phyloP scores from a whole-genome alignment of 2,329 filamentous ascomycete species.

The Talaromyces atroroseus region DNA sequence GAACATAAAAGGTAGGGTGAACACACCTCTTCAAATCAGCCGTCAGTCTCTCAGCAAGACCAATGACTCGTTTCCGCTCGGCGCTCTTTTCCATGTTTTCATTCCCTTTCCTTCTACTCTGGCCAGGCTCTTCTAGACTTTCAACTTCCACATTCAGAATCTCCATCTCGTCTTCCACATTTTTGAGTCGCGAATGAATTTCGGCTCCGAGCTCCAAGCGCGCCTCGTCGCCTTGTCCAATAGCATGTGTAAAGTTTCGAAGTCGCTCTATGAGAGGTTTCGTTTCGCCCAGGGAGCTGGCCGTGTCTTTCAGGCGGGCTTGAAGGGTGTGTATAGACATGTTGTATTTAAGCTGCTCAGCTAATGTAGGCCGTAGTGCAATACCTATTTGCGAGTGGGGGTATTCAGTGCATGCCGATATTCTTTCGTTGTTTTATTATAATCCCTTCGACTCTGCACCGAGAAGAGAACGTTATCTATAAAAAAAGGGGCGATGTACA shows the following conservation, averaged over 20 bases:
- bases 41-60: slow-evolving; percentile 60
- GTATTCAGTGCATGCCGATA: no score
- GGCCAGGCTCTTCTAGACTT: slow-evolving; percentile 51
- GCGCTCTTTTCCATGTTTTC: slow-evolving; percentile 52
- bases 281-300: slow-evolving; percentile 49
- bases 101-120: slow-evolving; percentile 29
- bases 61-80: slow-evolving; percentile 60
- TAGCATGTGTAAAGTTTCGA: slow-evolving; percentile 57
- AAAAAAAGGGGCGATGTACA: background rate
- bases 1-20: background rate
- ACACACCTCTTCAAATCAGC: slow-evolving; percentile 67
- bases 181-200: slow-evolving; percentile 71
- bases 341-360: background rate
- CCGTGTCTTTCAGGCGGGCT: slow-evolving; percentile 48
- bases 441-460: no score
- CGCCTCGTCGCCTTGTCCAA: slow-evolving; percentile 57
- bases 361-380: no score
- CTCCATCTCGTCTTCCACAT: slow-evolving; percentile 78
- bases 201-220: slow-evolving; percentile 71
- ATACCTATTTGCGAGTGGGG: no score
- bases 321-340: slow-evolving; percentile 42
- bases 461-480: no score
- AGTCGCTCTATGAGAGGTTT: slow-evolving; percentile 53
- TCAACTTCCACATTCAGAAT: slow-evolving; percentile 71
- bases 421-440: no score